These are phyloP conservation scores for Skeletonema tropicum DNA, from an alignment of 108 stramenopile genomes.

Conservation along the genomic window DNA sequence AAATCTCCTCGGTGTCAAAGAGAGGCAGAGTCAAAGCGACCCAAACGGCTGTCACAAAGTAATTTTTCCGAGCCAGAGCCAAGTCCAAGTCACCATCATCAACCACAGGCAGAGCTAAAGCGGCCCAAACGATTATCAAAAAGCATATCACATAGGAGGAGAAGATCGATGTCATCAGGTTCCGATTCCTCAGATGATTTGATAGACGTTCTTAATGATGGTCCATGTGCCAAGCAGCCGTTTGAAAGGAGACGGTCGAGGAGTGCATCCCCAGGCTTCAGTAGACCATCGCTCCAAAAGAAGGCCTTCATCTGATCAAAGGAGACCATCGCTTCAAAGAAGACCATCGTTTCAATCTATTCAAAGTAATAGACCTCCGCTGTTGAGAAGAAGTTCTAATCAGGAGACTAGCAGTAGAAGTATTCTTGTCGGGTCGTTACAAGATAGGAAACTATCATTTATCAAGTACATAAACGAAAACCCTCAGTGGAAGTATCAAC, in stretches of 20 bases:
- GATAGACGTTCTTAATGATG: background rate
- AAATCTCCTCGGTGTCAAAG: background rate
- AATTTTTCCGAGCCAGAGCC: too few relatives aligned
- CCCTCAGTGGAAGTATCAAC: slow-evolving; percentile 34
- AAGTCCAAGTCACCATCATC: too few relatives aligned
- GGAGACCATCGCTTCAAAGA: too few relatives aligned
- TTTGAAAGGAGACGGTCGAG: background rate
- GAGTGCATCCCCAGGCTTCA: background rate
- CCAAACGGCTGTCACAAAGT: too few relatives aligned
- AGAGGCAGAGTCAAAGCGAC: too few relatives aligned
- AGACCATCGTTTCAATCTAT: too few relatives aligned
- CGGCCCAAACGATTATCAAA: background rate
- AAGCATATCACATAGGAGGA: background rate
- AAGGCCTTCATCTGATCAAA: too few relatives aligned
- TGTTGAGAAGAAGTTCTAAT: background rate
- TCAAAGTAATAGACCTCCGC: background rate
- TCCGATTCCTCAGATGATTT: background rate
- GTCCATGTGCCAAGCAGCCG: background rate
- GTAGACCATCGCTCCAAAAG: background rate
- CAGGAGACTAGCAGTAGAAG: background rate
- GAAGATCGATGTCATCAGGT: background rate
- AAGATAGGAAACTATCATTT: too few relatives aligned
- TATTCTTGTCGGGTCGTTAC: background rate
- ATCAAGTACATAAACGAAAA: slow-evolving; percentile 37
- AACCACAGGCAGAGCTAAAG: background rate